Conservation (phyloP, 805 yeast genomes). For the Metschnikowia peoriensis region DNA sequence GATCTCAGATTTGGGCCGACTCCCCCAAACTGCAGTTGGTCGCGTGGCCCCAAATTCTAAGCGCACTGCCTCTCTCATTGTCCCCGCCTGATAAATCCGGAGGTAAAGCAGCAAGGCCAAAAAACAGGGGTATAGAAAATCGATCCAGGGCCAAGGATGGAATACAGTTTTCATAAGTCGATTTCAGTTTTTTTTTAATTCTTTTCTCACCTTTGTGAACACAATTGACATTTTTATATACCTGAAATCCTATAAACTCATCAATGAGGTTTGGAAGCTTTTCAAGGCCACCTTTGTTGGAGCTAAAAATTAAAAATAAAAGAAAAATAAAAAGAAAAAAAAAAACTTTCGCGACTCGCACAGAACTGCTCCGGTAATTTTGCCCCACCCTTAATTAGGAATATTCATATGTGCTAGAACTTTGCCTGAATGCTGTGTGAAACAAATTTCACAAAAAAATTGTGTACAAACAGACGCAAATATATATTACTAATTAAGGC, state of each 20-base stretch:
- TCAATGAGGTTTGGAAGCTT: too few species aligned
- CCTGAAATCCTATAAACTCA: too few species aligned
- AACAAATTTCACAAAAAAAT: constrained; percentile 27
- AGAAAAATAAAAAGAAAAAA: not conserved
- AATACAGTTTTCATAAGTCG: too few species aligned
- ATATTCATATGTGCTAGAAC: not conserved
- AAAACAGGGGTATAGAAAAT: too few species aligned
- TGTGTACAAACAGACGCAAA: too few species aligned
- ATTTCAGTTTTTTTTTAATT: too few species aligned
- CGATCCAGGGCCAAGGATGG: too few species aligned
- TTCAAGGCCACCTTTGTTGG: not conserved
- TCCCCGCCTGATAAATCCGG: not conserved
- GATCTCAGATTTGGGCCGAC: not conserved
- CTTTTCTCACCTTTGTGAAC: too few species aligned
- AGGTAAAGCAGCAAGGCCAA: not conserved
- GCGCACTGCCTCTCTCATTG: not conserved
- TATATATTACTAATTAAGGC: not conserved
- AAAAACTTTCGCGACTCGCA: constrained; percentile 1
- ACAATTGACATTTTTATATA: too few species aligned
- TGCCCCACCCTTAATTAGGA: not conserved
- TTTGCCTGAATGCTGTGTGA: not conserved
- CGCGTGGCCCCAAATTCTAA: not conserved
- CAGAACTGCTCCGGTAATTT: constrained; percentile 1
- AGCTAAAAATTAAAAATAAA: not conserved
- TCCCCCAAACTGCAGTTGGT: not conserved